These are phyloP conservation scores for Fusarium humuli DNA, from an alignment of 2,329 filamentous ascomycete genomes.

Conservation along the genomic window DNA sequence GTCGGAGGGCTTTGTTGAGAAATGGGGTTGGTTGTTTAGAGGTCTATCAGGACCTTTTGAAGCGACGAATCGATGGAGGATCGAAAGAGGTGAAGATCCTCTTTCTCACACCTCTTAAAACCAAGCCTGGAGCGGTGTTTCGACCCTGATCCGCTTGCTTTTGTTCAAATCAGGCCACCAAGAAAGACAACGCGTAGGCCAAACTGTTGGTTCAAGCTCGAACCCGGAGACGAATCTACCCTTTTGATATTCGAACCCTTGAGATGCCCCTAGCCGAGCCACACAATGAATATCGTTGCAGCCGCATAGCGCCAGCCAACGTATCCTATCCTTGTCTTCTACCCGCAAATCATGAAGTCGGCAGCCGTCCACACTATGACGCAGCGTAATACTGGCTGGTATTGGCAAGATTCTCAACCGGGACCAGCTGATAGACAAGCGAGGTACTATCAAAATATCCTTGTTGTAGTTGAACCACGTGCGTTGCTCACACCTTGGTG, in stretches of 20 bases:
- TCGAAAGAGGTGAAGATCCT: conserved; percentile 23
- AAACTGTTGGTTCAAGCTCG: too few relatives aligned
- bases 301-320: too few relatives aligned
- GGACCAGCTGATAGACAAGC: too few relatives aligned
- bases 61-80: conserved; percentile 38
- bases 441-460: background rate
- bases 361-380: fast-evolving
- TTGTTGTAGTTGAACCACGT: conserved; percentile 6
- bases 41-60: conserved; percentile 18
- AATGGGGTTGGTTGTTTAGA: conserved; percentile 38
- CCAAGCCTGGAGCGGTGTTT: background rate
- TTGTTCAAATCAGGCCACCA: too few relatives aligned
- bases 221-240: too few relatives aligned
- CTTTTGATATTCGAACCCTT: too few relatives aligned
- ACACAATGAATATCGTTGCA: fast-evolving
- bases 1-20: conserved; percentile 36
- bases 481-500: background rate
- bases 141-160: fast-evolving
- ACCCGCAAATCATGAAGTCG: too few relatives aligned
- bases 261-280: too few relatives aligned
- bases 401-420: too few relatives aligned
- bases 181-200: too few relatives aligned
- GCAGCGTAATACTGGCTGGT: fast-evolving
- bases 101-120: background rate
- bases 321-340: background rate